phyloP scores from a whole-genome alignment of 208 protist genomes.

The Giardia duodenalis region DNA sequence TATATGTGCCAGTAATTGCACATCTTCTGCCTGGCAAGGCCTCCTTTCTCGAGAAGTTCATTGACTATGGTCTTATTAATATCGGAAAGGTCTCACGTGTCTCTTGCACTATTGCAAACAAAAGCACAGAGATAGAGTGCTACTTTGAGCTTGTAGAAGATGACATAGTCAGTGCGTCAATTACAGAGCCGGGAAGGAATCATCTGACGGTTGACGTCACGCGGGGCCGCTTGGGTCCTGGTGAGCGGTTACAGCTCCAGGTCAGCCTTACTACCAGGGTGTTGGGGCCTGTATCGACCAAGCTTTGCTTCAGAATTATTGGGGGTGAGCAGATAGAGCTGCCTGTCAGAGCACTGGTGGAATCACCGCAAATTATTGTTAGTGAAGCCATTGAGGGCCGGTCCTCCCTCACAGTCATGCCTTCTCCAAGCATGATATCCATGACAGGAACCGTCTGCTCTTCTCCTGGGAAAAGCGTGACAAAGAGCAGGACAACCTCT shows the following conservation, averaged over 20 bases:
- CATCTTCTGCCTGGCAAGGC: background rate
- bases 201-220: background rate
- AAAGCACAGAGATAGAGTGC: background rate
- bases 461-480: background rate
- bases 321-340: background rate
- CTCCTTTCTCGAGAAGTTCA: background rate
- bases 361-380: background rate
- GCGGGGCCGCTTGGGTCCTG: background rate
- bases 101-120: background rate
- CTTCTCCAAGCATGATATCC: background rate
- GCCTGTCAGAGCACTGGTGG: background rate
- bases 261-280: background rate
- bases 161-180: background rate
- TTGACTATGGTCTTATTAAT: conserved; percentile 2
- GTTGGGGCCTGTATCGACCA: background rate
- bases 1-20: conserved; percentile 14
- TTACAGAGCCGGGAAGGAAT: background rate
- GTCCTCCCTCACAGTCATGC: background rate
- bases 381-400: background rate
- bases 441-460: background rate
- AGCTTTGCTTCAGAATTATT: background rate
- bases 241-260: background rate
- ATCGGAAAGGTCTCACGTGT: background rate
- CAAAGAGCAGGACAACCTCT: background rate
- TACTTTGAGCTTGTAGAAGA: background rate